A percentile compares a stretch with the other conserved stretches of the same genome.
phyloP scores from a whole-genome alignment of 805 yeast genomes.

The Nakazawaea pomicola region DNA sequence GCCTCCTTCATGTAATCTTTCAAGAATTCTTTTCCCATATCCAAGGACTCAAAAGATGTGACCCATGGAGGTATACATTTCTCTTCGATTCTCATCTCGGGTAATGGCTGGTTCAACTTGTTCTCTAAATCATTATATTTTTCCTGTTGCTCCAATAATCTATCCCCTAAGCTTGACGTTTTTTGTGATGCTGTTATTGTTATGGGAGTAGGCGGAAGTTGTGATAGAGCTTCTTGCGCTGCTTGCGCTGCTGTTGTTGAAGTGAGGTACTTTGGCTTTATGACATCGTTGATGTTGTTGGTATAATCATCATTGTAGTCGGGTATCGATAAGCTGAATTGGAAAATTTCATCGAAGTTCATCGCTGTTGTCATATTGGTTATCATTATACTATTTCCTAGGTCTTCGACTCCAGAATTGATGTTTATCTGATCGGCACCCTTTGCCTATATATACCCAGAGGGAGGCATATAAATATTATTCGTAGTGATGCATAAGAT shows the following conservation, averaged over 20 bases:
- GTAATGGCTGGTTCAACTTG: background rate
- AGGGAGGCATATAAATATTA: background rate
- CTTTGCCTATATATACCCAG: no score
- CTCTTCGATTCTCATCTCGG: background rate
- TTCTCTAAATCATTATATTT: background rate
- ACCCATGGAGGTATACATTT: conserved; percentile 3
- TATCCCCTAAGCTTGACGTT: conserved; percentile 4
- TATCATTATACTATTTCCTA: no score
- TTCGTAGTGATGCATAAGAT: no score
- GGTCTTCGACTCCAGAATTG: no score
- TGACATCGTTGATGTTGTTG: conserved; percentile 37
- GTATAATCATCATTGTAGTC: conserved; percentile 9
- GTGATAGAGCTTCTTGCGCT: no score
- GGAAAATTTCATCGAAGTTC: conserved; percentile 4
- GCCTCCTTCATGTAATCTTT: conserved; percentile 9
- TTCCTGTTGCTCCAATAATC: conserved; percentile 4
- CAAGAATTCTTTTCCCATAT: conserved; percentile 8
- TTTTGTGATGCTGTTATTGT: conserved; percentile 23
- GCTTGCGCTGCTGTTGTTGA: no score
- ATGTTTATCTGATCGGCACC: no score
- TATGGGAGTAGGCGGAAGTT: background rate
- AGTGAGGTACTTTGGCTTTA: no score
- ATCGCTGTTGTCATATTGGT: background rate
- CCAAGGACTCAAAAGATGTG: conserved; percentile 4
- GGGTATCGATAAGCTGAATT: background rate